Conservation (phyloP, 805 yeast genomes). For the Cyberlindnera petersonii region DNA sequence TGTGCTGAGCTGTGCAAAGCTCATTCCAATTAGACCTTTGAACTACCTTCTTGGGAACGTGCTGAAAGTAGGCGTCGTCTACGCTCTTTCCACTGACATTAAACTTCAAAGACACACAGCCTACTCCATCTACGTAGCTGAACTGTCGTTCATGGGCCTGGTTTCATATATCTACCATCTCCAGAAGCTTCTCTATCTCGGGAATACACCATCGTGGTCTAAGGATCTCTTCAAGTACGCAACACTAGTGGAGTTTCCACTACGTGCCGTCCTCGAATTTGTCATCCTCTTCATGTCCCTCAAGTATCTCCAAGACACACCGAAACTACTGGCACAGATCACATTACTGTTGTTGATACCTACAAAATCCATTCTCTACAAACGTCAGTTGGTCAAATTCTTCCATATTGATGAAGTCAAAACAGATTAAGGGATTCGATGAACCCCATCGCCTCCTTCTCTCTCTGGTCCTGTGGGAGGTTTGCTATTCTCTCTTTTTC, state of each 20-base stretch:
- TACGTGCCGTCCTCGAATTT: slow-evolving; percentile 18
- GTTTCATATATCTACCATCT: slow-evolving; percentile 18
- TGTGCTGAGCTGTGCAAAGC: slow-evolving; percentile 3
- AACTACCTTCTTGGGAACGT: slow-evolving; percentile 8
- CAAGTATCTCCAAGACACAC: slow-evolving; percentile 6
- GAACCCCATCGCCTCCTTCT: slow-evolving; percentile 12
- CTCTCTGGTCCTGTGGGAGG: slow-evolving; percentile 9
- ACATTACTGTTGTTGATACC: slow-evolving; percentile 20
- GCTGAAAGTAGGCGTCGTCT: slow-evolving; percentile 4
- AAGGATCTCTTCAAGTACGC: slow-evolving; percentile 4
- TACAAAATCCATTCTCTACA: slow-evolving; percentile 15
- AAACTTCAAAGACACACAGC: slow-evolving; percentile 17
- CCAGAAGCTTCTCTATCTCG: slow-evolving; percentile 16
- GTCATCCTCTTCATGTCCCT: slow-evolving; percentile 20
- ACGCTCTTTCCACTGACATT: slow-evolving; percentile 4
- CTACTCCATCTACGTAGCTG: slow-evolving; percentile 14
- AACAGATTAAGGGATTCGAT: slow-evolving; percentile 15
- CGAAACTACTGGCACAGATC: slow-evolving; percentile 2
- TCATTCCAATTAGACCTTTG: slow-evolving; percentile 12
- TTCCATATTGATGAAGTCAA: slow-evolving; percentile 7
- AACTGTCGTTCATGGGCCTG: slow-evolving; percentile 8
- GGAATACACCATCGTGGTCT: slow-evolving; percentile 11
- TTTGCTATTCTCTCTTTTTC: slow-evolving; percentile 11
- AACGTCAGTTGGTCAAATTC: slow-evolving; percentile 16
- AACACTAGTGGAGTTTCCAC: slow-evolving; percentile 13